phyloP scores from a whole-genome alignment of 768 basidiomycete genomes.

The Glaciozyma martinii region DNA sequence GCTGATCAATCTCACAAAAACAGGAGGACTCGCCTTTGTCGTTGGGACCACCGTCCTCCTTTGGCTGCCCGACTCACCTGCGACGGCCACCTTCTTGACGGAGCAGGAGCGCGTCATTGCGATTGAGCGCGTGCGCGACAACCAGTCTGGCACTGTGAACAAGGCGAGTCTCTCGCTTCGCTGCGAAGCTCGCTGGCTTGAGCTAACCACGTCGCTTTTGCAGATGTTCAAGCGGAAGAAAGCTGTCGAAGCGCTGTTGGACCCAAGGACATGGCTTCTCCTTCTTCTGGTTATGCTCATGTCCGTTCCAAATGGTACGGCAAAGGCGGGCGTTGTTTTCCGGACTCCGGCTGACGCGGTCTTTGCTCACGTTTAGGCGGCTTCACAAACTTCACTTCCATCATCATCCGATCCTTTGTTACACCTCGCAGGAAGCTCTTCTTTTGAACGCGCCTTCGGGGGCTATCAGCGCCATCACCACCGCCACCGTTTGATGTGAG shows the following conservation, averaged over 20 bases:
- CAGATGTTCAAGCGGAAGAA: slow-evolving; percentile 50
- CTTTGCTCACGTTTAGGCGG: too few relatives aligned
- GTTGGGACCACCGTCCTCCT: slow-evolving; percentile 53
- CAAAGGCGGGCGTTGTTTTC: not conserved
- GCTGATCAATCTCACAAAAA: slow-evolving; percentile 51
- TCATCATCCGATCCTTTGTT: slow-evolving; percentile 27
- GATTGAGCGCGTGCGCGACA: slow-evolving; percentile 58
- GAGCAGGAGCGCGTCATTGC: slow-evolving; percentile 55
- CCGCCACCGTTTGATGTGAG: slow-evolving; percentile 39
- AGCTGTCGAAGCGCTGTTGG: slow-evolving; percentile 50
- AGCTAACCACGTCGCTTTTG: not conserved
- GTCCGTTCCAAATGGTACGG: slow-evolving; percentile 45
- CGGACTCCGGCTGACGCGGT: too few relatives aligned
- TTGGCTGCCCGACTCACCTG: slow-evolving; percentile 59
- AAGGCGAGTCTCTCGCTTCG: slow-evolving; percentile 36
- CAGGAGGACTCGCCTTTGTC: slow-evolving; percentile 54
- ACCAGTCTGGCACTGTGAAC: slow-evolving; percentile 55
- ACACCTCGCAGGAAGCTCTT: slow-evolving; percentile 53
- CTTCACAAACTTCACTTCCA: slow-evolving; percentile 12
- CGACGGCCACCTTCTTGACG: slow-evolving; percentile 52
- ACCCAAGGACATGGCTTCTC: slow-evolving; percentile 56
- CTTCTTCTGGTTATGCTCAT: slow-evolving; percentile 46
- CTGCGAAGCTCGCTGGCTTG: not conserved
- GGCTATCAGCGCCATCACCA: slow-evolving; percentile 46
- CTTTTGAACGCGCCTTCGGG: slow-evolving; percentile 55